Base-by-base conservation (phyloP, 2,329 filamentous ascomycete genomes). In the Fusarium hostae region DNA sequence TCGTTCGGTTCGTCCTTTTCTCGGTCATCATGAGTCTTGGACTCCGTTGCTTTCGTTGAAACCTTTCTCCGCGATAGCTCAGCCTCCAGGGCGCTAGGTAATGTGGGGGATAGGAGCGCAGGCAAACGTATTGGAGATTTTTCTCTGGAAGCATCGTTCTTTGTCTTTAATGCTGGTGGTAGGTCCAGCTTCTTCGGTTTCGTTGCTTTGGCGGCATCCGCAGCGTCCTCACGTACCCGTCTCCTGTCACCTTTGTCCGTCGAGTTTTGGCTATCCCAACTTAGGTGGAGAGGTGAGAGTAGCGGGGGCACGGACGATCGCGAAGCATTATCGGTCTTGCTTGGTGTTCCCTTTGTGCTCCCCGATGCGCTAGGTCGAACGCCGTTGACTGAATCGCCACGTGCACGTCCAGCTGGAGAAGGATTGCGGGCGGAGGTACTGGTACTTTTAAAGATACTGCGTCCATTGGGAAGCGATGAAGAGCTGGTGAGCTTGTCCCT, bases 21-120 rank as follows among this genome's bases (percentile, higher is more conserved):
- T 59, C 51, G 65, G n/a, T 72, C 73, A n/a, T 76, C 70, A 32
- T 63, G 62, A 13, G 45, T 28, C 30, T 63, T 71, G n/a, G 51
- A 16, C 11, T 74, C 73, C 24, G 52, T 37, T 50, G 63, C 59
- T 26, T 77, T 78, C 39, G 73, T 56, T 8, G 76, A 69, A 16
- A 56, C 76, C 78, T 77, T 83, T 70, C 65, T 77, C 75, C 70
- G 77, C 22, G 65, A 77, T 37, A 81, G 62, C 61, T 80, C 80
- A 6, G 77, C 84, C 66, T 89, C 86, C 0, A 90, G 79, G 22
- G 84, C 76, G 0, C 86, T 80, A 2, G 88, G 88, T 10, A 90
- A 77, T 1, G 87, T 89, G 1, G 88, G 88, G 1, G 88, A 90
- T 15, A 90, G 80, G 10, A 89, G 79, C 0, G 84, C 80, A 1